Evolutionary conservation across 768 basidiomycete species (phyloP), one percentile per base, ranked within the genome.

Genomic region (Hygrophorus pudorinus): DNA sequence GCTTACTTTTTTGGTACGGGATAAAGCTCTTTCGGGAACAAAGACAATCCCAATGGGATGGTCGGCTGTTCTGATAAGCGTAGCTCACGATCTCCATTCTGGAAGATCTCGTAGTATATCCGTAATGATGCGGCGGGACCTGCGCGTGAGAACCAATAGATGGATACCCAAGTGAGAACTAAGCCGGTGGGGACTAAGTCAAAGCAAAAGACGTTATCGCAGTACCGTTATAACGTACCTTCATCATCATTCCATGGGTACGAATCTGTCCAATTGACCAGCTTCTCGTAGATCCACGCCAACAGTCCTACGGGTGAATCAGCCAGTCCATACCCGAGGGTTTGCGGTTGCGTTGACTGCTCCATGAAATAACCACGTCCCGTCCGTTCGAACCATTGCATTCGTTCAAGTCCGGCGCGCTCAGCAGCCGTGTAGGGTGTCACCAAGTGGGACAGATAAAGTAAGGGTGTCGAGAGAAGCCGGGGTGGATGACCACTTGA

Each of bases 231-330:
- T 31, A 13, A 38, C 17, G 10, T 41, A 71, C 79, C 64, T 59
- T 79, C 74, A 20, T 79, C 77, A 38, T 78, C 73, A 9, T 64
- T 63, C 77, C 78, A 80, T 0, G 66, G 65, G 54, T 80, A 78
- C 1, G 54, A 48, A 50, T 79, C 77, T 0, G 70, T 68, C 69
- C 70, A 74, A 24, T 57, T 54, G 18, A 68, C 61, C 11, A 75
- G 49, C 41, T 76, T 73, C 50, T 75, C 73, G 44, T 73, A 76
- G 14, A 76, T 71, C 73, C 73, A 75, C 1, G 64, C 70, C 9
- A 76, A 61, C 16, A 75, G 48, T 1, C 74, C 79, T 5, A 65
- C 66, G 7, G 79, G 79, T 6, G 76, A 79, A 49, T 81, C 79
- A 1, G 72, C 60, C 2, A 81, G 58, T 9, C 61, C 49, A 50